Conservation (phyloP, 352 stramenopile species). For the Pythium aristosporum region DNA sequence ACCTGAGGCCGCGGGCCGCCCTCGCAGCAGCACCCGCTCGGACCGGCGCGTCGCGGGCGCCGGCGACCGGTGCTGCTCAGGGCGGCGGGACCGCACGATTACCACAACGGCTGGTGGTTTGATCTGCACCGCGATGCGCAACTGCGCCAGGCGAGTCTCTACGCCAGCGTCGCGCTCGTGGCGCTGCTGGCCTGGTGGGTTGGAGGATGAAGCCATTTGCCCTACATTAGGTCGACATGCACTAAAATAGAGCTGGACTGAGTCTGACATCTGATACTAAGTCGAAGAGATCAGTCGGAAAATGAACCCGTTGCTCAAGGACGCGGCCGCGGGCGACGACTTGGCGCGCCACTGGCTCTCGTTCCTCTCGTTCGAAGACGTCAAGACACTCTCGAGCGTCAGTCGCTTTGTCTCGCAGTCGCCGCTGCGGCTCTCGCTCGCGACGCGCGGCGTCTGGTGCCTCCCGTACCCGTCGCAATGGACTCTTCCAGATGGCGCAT, state of each 20-base stretch:
- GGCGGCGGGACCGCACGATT: conserved; percentile 17
- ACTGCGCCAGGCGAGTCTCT: conserved; percentile 1
- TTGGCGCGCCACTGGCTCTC: conserved; percentile 8
- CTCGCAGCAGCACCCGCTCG: conserved; percentile 8
- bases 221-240: too few relatives aligned
- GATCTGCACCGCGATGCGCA: not conserved
- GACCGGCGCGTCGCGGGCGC: not conserved
- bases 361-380: conserved; percentile 17
- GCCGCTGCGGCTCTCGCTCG: not conserved
- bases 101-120: not conserved
- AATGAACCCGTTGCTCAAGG: conserved; percentile 9
- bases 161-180: conserved; percentile 12
- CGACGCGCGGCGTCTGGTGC: conserved; percentile 5
- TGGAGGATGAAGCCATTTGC: not conserved
- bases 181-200: conserved; percentile 14
- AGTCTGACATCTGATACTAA: not conserved
- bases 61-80: conserved; percentile 8
- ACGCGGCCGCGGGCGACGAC: conserved; percentile 1
- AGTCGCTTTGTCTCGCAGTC: not conserved
- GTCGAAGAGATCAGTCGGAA: not conserved
- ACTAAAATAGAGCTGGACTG: not conserved
- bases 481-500: not conserved
- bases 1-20: conserved; percentile 23
- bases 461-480: conserved; percentile 17
- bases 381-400: conserved; percentile 9